Evolutionary conservation across 441 rosid species (phyloP).

Genomic region (Croton laevigatus): DNA sequence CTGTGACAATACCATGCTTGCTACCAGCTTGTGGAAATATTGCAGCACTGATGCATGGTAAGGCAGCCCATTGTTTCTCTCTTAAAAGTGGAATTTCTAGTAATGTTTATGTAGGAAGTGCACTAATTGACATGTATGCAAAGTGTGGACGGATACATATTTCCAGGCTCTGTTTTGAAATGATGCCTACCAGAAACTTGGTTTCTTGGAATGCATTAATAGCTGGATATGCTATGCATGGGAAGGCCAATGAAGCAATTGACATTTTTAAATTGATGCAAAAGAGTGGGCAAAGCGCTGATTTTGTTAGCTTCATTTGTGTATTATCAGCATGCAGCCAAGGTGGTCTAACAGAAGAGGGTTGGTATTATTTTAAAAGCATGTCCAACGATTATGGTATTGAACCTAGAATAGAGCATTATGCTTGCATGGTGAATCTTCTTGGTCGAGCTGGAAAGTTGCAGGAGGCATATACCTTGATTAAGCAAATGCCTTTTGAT

Average conservation of each 20-base stretch:
- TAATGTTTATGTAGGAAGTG: slow-evolving; percentile 42
- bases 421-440: slow-evolving; percentile 63
- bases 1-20: slow-evolving; percentile 60
- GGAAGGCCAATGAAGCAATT: slow-evolving; percentile 48
- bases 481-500: slow-evolving; percentile 48
- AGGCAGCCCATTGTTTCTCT: slow-evolving; percentile 45
- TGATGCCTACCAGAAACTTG: slow-evolving; percentile 47
- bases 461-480: slow-evolving; percentile 24
- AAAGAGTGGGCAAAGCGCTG: slow-evolving; percentile 43
- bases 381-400: slow-evolving; percentile 47
- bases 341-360: slow-evolving; percentile 49
- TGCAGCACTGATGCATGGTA: slow-evolving; percentile 57
- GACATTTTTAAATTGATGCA: slow-evolving; percentile 45
- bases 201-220: slow-evolving; percentile 63
- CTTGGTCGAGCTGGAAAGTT: slow-evolving; percentile 21
- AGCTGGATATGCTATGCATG: slow-evolving; percentile 64
- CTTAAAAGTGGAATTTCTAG: slow-evolving; percentile 10
- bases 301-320: slow-evolving; percentile 50
- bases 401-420: slow-evolving; percentile 56
- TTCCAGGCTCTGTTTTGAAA: slow-evolving; percentile 45
- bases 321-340: slow-evolving; percentile 59
- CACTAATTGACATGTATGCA: slow-evolving; percentile 65
- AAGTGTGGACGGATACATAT: slow-evolving; percentile 57
- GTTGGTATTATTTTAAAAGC: slow-evolving; percentile 39
- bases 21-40: slow-evolving; percentile 68